These are phyloP conservation scores for Fusarium miscanthi DNA, from an alignment of 2,329 filamentous ascomycete species.

Conservation along the genomic window DNA sequence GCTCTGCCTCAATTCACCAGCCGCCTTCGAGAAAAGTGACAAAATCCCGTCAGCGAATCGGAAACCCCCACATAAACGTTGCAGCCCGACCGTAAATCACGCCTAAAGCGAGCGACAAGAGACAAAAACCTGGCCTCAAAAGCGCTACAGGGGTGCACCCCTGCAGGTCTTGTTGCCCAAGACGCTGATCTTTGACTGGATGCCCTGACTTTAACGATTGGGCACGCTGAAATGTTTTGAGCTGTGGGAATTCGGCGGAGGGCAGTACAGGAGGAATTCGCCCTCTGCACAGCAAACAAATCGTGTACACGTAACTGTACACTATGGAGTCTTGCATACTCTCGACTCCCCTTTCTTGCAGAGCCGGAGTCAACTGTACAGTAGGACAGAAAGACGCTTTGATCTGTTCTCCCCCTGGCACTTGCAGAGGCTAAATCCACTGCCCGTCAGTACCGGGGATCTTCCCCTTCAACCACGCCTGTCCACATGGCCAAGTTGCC, in stretches of 20 bases:
- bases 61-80: conserved; percentile 41
- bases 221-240: conserved; percentile 10
- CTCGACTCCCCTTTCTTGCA: conserved; percentile 27
- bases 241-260: conserved; percentile 1
- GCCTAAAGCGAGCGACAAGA: conserved; percentile 10
- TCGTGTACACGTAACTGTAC: conserved; percentile 27
- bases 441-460: conserved; percentile 18
- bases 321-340: conserved; percentile 26
- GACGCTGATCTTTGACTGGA: conserved; percentile 34
- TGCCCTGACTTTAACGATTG: conserved; percentile 39
- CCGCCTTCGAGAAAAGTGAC: conserved; percentile 14
- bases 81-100: conserved; percentile 35
- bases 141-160: conserved; percentile 18
- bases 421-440: conserved; percentile 23
- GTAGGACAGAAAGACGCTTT: conserved; percentile 3
- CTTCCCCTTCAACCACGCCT: conserved; percentile 35
- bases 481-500: conserved; percentile 37
- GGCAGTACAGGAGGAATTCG: neutral
- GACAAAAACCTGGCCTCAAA: conserved; percentile 34
- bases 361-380: conserved; percentile 4
- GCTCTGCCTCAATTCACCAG: conserved; percentile 8
- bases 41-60: conserved; percentile 29
- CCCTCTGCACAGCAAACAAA: conserved; percentile 2
- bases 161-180: conserved; percentile 12
- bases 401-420: conserved; percentile 14